Evolutionary conservation across 148 eudicot species (phyloP).

Genomic region (Rhododendron ferrugineum): DNA sequence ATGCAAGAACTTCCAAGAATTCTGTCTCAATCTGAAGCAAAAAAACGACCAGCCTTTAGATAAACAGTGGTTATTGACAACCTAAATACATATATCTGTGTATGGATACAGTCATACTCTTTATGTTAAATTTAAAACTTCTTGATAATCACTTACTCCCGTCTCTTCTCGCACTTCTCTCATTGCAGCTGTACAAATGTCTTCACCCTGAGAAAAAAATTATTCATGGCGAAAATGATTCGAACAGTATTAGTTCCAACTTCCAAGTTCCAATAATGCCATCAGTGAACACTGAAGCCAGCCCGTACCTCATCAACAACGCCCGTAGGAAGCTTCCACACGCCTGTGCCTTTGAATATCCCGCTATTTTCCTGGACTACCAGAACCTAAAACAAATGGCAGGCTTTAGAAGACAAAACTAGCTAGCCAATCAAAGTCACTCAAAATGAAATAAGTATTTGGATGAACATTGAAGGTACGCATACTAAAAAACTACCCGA

Average conservation of each 20-base stretch:
- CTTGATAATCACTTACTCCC: conserved; percentile 40
- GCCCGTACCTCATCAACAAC: conserved; percentile 31
- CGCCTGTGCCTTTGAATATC: conserved; percentile 32
- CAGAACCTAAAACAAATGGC: conserved; percentile 30
- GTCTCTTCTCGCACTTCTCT: conserved; percentile 76
- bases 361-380: conserved; percentile 54
- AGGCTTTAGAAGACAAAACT: conserved; percentile 3
- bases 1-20: conserved; percentile 58
- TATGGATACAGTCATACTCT: too few relatives aligned
- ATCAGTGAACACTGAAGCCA: background rate
- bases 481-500: background rate
- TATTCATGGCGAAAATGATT: background rate
- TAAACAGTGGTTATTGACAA: background rate
- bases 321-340: conserved; percentile 30
- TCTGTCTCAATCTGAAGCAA: conserved; percentile 55
- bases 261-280: too few relatives aligned
- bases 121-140: background rate
- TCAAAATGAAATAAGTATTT: background rate
- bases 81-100: too few relatives aligned
- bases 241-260: background rate
- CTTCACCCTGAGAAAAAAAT: conserved; percentile 50
- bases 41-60: conserved; percentile 1
- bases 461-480: background rate
- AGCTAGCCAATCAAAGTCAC: background rate
- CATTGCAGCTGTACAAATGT: conserved; percentile 49